Percentiles rank a stretch among this genome's conserved stretches.
phyloP scores from a whole-genome alignment of 768 basidiomycete species.

The Termitomyces bulborhizus region DNA sequence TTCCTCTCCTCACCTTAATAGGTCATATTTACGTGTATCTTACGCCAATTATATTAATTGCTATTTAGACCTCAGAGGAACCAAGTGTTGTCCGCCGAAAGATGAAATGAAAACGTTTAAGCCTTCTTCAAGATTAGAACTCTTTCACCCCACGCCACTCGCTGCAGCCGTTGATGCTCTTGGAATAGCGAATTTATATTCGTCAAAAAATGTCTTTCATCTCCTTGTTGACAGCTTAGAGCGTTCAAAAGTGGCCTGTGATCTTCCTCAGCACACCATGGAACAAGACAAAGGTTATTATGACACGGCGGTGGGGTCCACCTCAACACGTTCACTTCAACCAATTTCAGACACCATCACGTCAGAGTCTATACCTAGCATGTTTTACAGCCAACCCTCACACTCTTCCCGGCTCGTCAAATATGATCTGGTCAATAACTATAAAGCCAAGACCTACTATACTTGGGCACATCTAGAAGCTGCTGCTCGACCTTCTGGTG shows the following conservation, averaged over 20 bases:
- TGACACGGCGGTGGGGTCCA: neutral
- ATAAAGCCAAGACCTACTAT: slow-evolving; percentile 12
- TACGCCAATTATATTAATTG: slow-evolving; percentile 7
- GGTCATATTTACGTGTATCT: slow-evolving; percentile 33
- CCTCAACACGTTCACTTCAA: neutral
- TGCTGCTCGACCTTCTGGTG: neutral
- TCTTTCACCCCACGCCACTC: slow-evolving; percentile 40
- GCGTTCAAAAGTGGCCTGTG: slow-evolving; percentile 2
- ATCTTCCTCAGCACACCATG: neutral
- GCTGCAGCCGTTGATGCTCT: slow-evolving; percentile 25
- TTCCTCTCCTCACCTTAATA: slow-evolving; percentile 55
- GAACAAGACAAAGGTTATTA: neutral
- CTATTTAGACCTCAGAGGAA: slow-evolving; percentile 42
- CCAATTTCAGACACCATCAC: neutral
- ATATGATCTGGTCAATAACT: slow-evolving; percentile 10
- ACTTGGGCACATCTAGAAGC: slow-evolving; percentile 3
- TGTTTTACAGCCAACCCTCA: slow-evolving; percentile 12
- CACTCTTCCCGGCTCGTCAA: neutral
- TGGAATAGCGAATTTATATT: slow-evolving; percentile 7
- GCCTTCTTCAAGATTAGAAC: slow-evolving; percentile 20
- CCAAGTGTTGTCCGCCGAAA: slow-evolving; percentile 27
- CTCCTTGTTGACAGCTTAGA: slow-evolving; percentile 20
- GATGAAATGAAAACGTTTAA: slow-evolving; percentile 11
- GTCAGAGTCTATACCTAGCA: slow-evolving; percentile 6
- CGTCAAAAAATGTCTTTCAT: slow-evolving; percentile 16